A percentile compares a stretch with the other conserved stretches of the same genome.
Conservation (phyloP, 208 protist species). For the Leishmania mexicana region DNA sequence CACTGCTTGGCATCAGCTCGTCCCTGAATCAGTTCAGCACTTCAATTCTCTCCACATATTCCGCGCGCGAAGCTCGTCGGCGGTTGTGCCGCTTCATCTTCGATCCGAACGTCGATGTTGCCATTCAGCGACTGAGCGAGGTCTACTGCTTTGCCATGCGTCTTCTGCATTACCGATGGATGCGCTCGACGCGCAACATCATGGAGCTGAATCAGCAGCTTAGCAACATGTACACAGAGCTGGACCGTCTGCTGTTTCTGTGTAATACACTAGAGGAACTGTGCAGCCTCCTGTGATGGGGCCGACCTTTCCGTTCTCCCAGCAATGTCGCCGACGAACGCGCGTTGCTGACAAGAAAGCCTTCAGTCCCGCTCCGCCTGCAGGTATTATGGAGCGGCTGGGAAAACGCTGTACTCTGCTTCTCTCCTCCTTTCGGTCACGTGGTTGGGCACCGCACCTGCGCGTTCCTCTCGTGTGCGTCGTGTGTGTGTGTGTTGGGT, state of each 20-base stretch:
- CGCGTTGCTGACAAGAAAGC: background rate
- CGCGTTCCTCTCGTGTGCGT: background rate
- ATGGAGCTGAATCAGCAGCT: conserved; percentile 70
- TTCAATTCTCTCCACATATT: conserved; percentile 37
- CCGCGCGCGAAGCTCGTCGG: conserved; percentile 20
- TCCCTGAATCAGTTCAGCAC: conserved; percentile 39
- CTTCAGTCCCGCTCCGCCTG: background rate
- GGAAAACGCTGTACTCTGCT: background rate
- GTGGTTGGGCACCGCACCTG: background rate
- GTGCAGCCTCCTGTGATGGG: conserved; percentile 19
- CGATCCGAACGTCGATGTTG: conserved; percentile 32
- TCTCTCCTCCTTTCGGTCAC: background rate
- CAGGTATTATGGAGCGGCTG: background rate
- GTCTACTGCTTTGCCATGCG: conserved; percentile 68
- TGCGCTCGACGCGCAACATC: conserved; percentile 52
- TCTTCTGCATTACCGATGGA: conserved; percentile 49
- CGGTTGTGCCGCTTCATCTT: conserved; percentile 49
- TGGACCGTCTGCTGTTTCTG: conserved; percentile 44
- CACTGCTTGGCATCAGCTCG: conserved; percentile 41
- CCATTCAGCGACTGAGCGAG: conserved; percentile 43
- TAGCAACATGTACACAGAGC: conserved; percentile 34
- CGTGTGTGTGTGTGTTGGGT: background rate
- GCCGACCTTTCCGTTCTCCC: background rate
- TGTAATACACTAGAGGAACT: conserved; percentile 46
- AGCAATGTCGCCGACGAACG: background rate